Conservation (phyloP, 352 stramenopile species). For the Blastocystis sp. region DNA sequence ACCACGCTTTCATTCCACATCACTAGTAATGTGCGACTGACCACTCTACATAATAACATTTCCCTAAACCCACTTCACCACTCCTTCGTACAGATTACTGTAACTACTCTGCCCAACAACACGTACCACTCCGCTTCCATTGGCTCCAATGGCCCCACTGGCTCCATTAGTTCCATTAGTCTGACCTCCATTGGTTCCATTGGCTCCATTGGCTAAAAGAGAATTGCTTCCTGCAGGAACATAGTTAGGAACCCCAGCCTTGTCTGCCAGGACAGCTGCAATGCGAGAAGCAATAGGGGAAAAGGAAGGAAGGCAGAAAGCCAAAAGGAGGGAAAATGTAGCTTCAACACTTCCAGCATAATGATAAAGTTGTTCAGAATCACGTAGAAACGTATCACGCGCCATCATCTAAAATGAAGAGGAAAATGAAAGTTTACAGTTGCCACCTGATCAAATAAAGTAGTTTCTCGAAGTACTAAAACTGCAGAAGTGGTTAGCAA, state of each 20-base stretch:
- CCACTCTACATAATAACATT: not conserved
- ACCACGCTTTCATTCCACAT: not conserved
- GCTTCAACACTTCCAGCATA: not conserved
- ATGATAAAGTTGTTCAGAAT: not conserved
- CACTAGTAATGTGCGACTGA: not conserved
- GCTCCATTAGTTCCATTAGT: not conserved
- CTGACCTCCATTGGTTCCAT: no score
- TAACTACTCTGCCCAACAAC: not conserved
- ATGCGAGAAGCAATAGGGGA: not conserved
- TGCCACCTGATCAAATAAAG: not conserved
- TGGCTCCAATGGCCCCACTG: not conserved
- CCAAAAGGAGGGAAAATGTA: not conserved
- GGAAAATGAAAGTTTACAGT: not conserved
- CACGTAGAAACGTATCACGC: not conserved
- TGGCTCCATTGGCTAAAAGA: no score
- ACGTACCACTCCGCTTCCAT: not conserved
- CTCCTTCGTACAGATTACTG: not conserved
- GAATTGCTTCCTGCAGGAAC: no score
- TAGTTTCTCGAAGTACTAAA: not conserved
- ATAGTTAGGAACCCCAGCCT: not conserved
- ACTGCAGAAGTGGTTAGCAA: not conserved
- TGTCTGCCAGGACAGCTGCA: not conserved
- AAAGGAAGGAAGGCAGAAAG: not conserved
- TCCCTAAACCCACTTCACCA: constrained; percentile 6
- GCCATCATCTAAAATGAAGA: not conserved